These are phyloP conservation scores for Sugiyamaella qingdaonensis DNA, from an alignment of 805 yeast genomes.

Conservation along the genomic window DNA sequence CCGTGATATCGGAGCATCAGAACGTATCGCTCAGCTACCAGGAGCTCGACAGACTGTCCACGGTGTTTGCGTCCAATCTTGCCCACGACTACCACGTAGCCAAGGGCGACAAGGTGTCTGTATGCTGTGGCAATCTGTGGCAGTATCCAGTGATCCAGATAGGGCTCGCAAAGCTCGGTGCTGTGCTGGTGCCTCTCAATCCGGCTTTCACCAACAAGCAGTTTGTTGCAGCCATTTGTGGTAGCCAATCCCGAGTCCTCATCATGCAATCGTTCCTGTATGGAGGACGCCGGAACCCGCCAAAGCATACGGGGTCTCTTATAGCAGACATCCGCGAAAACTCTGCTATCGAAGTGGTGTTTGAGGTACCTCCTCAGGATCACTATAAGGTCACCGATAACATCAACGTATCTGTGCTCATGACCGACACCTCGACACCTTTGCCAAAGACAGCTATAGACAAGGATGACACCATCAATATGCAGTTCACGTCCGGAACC, in stretches of 20 bases:
- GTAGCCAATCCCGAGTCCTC: slow-evolving; percentile 23
- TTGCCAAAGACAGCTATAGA: not conserved
- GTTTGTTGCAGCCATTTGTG: slow-evolving; percentile 22
- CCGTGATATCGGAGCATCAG: slow-evolving; percentile 26
- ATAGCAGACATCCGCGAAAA: slow-evolving; percentile 4
- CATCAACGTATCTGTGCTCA: not conserved
- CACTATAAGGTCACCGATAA: not conserved
- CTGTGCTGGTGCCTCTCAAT: slow-evolving; percentile 29
- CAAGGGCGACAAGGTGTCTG: slow-evolving; percentile 27
- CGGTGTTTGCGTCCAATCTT: slow-evolving; percentile 22
- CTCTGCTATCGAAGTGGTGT: not conserved
- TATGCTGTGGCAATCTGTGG: slow-evolving; percentile 30
- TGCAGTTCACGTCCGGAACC: slow-evolving; percentile 34
- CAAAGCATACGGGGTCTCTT: slow-evolving; percentile 15
- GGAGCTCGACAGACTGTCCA: slow-evolving; percentile 19
- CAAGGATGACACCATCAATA: slow-evolving; percentile 23
- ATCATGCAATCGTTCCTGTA: slow-evolving; percentile 22
- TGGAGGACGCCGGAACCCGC: slow-evolving; percentile 19
- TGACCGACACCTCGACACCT: not conserved
- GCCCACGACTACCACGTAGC: slow-evolving; percentile 11
- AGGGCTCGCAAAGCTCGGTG: slow-evolving; percentile 28
- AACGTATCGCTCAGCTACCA: slow-evolving; percentile 16
- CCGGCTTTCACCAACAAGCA: slow-evolving; percentile 30
- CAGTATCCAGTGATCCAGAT: slow-evolving; percentile 28
- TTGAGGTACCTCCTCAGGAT: slow-evolving; percentile 1